Conservation (phyloP, 306 rosid species). For the Parietaria judaica region DNA sequence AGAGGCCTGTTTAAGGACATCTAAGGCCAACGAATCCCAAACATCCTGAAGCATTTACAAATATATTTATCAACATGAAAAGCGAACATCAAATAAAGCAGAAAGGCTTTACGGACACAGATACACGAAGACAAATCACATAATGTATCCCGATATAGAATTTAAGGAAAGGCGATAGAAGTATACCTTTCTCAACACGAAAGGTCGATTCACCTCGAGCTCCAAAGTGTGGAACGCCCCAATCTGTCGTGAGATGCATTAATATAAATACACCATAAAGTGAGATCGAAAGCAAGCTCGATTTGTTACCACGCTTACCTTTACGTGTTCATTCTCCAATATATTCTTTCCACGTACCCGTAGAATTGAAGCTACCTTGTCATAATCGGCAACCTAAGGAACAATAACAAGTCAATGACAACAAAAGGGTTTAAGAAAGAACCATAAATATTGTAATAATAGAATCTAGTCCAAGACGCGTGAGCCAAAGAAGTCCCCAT, state of each 20-base stretch:
- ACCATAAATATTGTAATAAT: no score
- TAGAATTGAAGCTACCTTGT: constrained; percentile 66
- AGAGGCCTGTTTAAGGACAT: constrained; percentile 75
- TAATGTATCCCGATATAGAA: no score
- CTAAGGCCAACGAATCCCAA: constrained; percentile 86
- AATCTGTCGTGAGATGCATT: constrained; percentile 43
- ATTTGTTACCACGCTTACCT: constrained; percentile 39
- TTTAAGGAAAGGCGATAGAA: no score
- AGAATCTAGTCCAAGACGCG: no score
- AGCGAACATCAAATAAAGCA: neutral
- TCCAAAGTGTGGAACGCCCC: constrained; percentile 95
- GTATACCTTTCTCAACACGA: constrained; percentile 79
- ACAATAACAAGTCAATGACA: neutral
- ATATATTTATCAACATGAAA: neutral
- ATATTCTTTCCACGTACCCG: constrained; percentile 88
- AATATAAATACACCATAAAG: constrained; percentile 6
- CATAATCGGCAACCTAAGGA: constrained; percentile 78
- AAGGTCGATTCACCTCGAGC: constrained; percentile 87
- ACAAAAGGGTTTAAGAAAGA: neutral
- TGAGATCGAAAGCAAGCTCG: neutral
- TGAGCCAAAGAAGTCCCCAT: no score
- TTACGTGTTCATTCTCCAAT: constrained; percentile 78
- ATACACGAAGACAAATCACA: no score
- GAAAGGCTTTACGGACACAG: no score
- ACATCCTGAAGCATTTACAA: constrained; percentile 43